A percentile compares a stretch with the other conserved stretches of the same genome.
Conservation (phyloP, 192 early-diverging fungal species). For the Coemansia aciculifera region DNA sequence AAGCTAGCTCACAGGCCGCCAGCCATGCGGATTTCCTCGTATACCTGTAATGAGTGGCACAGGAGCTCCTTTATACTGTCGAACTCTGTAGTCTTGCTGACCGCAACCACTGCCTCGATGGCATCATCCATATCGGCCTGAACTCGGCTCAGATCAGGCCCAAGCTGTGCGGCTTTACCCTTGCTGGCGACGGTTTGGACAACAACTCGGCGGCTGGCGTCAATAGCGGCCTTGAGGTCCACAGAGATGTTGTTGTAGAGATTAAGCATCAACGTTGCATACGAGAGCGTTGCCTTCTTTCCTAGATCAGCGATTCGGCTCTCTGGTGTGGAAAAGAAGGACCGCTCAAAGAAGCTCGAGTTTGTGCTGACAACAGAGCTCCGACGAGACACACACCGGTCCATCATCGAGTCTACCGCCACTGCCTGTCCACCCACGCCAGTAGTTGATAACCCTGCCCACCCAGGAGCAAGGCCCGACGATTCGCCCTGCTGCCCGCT, state of each 20-base stretch:
- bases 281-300: slow-evolving; percentile 40
- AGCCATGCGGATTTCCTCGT: slow-evolving; percentile 33
- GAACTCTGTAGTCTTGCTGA: slow-evolving; percentile 29
- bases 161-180: slow-evolving; percentile 25
- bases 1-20: not conserved
- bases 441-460: not conserved
- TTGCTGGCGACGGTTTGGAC: slow-evolving; percentile 41
- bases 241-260: slow-evolving; percentile 54
- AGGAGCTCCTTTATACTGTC: slow-evolving; percentile 44
- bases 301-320: slow-evolving; percentile 43
- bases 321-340: slow-evolving; percentile 53
- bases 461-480: not conserved
- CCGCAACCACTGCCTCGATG: slow-evolving; percentile 20
- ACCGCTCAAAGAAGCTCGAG: slow-evolving; percentile 55
- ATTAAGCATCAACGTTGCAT: slow-evolving; percentile 53
- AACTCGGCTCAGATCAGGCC: slow-evolving; percentile 34
- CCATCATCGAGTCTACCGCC: slow-evolving; percentile 11
- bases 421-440: not conserved
- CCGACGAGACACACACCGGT: slow-evolving; percentile 39
- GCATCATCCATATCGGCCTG: slow-evolving; percentile 47
- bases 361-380: slow-evolving; percentile 55
- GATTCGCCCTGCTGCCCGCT: not conserved
- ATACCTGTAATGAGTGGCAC: slow-evolving; percentile 48
- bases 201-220: slow-evolving; percentile 38
- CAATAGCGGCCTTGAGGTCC: slow-evolving; percentile 37